Evolutionary conservation across 2,329 filamentous ascomycete genomes (phyloP).

Genomic region (Rhynchosporium agropyri): DNA sequence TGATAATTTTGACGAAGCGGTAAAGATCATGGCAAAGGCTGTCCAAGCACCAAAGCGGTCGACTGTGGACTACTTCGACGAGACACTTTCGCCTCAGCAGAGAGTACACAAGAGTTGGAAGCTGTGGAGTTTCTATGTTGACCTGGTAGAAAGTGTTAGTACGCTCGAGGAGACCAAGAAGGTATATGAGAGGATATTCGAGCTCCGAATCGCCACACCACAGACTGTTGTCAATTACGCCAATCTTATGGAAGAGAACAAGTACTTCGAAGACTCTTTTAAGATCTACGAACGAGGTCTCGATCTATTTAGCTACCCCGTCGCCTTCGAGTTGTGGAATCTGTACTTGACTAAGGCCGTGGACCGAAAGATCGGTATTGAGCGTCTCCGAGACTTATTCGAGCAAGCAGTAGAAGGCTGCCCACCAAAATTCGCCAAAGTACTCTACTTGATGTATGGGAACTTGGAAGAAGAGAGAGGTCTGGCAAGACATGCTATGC

Average conservation of each 20-base stretch:
- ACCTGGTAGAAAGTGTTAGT: conserved; percentile 92
- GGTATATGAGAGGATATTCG: conserved; percentile 96
- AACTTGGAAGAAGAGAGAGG: conserved; percentile 95
- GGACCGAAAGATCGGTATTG: conserved; percentile 93
- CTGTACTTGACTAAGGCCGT: conserved; percentile 97
- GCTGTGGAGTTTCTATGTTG: conserved; percentile 98
- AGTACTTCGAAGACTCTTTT: conserved; percentile 97
- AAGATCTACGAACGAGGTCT: conserved; percentile 95
- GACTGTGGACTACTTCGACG: conserved; percentile 99
- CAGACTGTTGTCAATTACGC: conserved; percentile 99
- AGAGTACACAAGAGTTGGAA: conserved; percentile 99
- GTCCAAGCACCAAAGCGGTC: conserved; percentile 96
- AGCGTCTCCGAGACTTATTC: conserved; percentile 90
- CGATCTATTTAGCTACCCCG: conserved; percentile 97
- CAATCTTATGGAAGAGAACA: conserved; percentile 89
- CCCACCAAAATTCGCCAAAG: conserved; percentile 93
- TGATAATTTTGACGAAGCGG: conserved; percentile 93
- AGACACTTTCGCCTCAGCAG: conserved; percentile 89
- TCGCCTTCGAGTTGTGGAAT: conserved; percentile 98
- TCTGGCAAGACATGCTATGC: conserved; percentile 94
- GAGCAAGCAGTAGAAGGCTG: conserved; percentile 96
- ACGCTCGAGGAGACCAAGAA: conserved; percentile 89
- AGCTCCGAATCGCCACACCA: conserved; percentile 94
- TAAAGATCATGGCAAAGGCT: conserved; percentile 95
- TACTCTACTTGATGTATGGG: conserved; percentile 97